Evolutionary conservation across 2,329 filamentous ascomycete genomes (phyloP).

Genomic region (Fusarium temperatum): DNA sequence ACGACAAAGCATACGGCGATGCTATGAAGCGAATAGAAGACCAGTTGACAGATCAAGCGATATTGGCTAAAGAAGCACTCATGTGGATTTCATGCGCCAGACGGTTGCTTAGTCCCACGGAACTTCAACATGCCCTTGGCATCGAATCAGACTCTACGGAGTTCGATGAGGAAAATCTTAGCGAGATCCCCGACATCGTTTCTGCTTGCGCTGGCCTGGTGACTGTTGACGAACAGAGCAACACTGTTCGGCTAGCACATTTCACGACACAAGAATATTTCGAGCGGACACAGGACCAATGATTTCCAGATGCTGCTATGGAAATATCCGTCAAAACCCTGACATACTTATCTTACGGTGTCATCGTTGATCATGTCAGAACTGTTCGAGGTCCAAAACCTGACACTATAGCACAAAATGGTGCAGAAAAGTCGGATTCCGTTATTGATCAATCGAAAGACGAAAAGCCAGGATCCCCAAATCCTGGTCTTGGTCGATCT

Average conservation of each 20-base stretch:
- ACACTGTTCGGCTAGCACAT: conserved; percentile 54
- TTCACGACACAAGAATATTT: conserved; percentile 59
- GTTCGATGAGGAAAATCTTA: conserved; percentile 49
- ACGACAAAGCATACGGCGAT: conserved; percentile 52
- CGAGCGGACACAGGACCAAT: conserved; percentile 22
- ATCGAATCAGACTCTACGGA: conserved; percentile 40
- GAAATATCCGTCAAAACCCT: not conserved
- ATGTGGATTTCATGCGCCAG: conserved; percentile 53
- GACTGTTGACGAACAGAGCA: conserved; percentile 50
- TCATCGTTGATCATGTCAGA: not conserved
- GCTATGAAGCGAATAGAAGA: conserved; percentile 54
- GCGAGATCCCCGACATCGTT: conserved; percentile 46
- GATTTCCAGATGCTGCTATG: not conserved
- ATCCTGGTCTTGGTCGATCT: not conserved
- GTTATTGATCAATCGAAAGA: too few relatives aligned
- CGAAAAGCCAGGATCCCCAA: conserved; percentile 7
- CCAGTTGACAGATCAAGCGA: conserved; percentile 45
- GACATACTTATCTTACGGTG: not conserved
- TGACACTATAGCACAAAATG: not conserved
- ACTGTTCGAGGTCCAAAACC: not conserved
- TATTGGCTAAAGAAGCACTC: conserved; percentile 51
- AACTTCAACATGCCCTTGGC: conserved; percentile 56
- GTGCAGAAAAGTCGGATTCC: not conserved
- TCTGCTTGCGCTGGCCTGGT: conserved; percentile 55
- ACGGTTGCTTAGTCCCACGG: conserved; percentile 44